Evolutionary conservation across 192 early-diverging fungal species (phyloP), one percentile per base, ranked within the genome.

Genomic region (Backusella luteola): DNA sequence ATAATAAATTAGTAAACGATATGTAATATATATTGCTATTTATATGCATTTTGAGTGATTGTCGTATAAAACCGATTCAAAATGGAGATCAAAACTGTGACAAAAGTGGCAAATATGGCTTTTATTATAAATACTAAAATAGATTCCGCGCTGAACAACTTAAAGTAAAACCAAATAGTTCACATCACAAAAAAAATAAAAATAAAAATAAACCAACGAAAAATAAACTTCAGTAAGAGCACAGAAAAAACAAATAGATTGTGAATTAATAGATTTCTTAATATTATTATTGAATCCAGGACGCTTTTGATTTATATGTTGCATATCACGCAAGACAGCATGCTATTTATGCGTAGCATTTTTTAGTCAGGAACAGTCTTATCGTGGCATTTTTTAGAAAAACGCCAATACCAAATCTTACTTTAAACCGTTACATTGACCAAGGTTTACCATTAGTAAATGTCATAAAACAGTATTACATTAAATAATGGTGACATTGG

Each of bases 41-140:
- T 38, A 42, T 44, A 17, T 44, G 14, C 15, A 15, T 44, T 44
- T 44, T 44, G 42, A 44, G 42, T 44, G 42, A 44, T 44, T 59
- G 56, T 26, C 26, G 56, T 59, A 26, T 59, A 23, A 59, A 59
- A 1, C 21, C 9, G 21, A 59, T 59, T 26, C 23, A 59, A 59
- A 26, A 59, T 59, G 56, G 56, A 59, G 56, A 59, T 59, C 56
- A 59, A 59, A 59, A 59, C 53, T 59, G 53, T 26, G 12, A 59
- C 11, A 59, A 26, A 59, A 59, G 21, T 23, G 21, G 53, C 2
- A 56, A 38, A 23, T 56, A 11, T 56, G 21, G 11, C 7, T 56
- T 23, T 56, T 7, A 23, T 56, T 29, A 29, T 29, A 19, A 23
- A 38, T 53, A 53, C 4, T 7, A 53, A 53, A 53, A 53, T 53